Conservation (phyloP, 2,329 filamentous ascomycete species). For the Elsinoe arachidis region DNA sequence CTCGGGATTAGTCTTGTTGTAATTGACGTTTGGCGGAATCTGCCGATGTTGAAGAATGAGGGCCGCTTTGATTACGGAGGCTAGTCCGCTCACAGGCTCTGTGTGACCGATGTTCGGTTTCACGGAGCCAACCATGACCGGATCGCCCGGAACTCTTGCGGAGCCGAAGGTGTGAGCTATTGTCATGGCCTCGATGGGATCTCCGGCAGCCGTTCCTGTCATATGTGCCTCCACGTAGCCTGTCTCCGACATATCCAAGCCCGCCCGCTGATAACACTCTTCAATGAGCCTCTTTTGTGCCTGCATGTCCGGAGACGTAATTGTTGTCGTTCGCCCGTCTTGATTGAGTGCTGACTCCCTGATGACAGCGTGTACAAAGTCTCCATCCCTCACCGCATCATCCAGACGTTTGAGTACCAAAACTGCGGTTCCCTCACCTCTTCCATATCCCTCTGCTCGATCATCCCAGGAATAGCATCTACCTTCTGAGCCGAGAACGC, state of each 20-base stretch:
- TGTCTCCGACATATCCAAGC: conserved; percentile 22
- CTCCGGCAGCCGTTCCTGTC: conserved; percentile 21
- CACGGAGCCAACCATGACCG: conserved; percentile 20
- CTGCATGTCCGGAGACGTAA: conserved; percentile 31
- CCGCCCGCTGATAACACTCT: conserved; percentile 29
- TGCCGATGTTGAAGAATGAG: conserved; percentile 21
- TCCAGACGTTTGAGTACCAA: conserved; percentile 45
- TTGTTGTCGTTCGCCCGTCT: conserved; percentile 33
- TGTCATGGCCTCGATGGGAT: conserved; percentile 24
- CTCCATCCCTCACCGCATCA: conserved; percentile 39
- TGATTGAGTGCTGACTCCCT: conserved; percentile 28
- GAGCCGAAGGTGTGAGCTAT: conserved; percentile 13
- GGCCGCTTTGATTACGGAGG: conserved; percentile 21
- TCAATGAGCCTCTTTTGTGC: conserved; percentile 32
- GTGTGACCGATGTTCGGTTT: conserved; percentile 24
- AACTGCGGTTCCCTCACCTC: conserved; percentile 45
- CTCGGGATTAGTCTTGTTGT: conserved; percentile 21
- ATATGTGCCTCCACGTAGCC: conserved; percentile 20
- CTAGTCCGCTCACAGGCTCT: conserved; percentile 20
- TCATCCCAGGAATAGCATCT: conserved; percentile 25
- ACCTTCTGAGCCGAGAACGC: conserved; percentile 25
- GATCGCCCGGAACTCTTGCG: conserved; percentile 1
- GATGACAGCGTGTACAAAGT: conserved; percentile 36
- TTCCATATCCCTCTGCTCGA: conserved; percentile 41
- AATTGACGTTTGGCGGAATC: conserved; percentile 22